Conservation (phyloP, 805 yeast genomes). For the Clavispora phyllophila region DNA sequence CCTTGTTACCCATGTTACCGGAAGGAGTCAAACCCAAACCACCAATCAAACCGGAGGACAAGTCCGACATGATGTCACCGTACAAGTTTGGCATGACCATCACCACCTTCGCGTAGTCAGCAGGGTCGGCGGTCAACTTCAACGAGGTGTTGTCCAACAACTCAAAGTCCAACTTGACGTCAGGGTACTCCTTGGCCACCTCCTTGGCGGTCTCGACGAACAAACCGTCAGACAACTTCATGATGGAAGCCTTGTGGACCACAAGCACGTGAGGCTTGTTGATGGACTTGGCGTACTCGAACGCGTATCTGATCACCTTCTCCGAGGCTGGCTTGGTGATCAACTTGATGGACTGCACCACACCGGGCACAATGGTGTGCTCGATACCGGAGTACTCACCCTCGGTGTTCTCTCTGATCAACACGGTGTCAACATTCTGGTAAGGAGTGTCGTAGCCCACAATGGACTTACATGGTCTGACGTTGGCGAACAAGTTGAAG, state of each 20-base stretch:
- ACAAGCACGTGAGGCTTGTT: constrained; percentile 85
- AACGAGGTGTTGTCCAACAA: constrained; percentile 93
- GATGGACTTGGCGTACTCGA: constrained; percentile 88
- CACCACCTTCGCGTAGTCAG: constrained; percentile 80
- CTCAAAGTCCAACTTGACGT: constrained; percentile 75
- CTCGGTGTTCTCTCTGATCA: constrained; percentile 98
- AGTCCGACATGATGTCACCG: constrained; percentile 98
- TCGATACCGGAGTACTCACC: constrained; percentile 99
- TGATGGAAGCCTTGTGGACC: constrained; percentile 97
- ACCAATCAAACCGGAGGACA: constrained; percentile 96
- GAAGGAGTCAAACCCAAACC: constrained; percentile 99
- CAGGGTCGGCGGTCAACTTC: constrained; percentile 84
- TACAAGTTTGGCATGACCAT: constrained; percentile 99
- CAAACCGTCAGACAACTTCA: constrained; percentile 97
- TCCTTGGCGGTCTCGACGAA: constrained; percentile 90
- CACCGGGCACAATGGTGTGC: constrained; percentile 97
- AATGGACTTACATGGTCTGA: constrained; percentile 92
- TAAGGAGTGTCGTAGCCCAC: constrained; percentile 92
- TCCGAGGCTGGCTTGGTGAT: constrained; percentile 96
- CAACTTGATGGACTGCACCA: constrained; percentile 94
- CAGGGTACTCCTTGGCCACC: constrained; percentile 88
- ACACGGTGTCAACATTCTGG: constrained; percentile 84
- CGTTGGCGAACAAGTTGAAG: constrained; percentile 92
- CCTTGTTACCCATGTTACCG: constrained; percentile 98
- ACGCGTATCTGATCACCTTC: constrained; percentile 94